Base-by-base conservation (phyloP, 1,139 yeast genomes). In the Kluyveromyces sp. region DNA sequence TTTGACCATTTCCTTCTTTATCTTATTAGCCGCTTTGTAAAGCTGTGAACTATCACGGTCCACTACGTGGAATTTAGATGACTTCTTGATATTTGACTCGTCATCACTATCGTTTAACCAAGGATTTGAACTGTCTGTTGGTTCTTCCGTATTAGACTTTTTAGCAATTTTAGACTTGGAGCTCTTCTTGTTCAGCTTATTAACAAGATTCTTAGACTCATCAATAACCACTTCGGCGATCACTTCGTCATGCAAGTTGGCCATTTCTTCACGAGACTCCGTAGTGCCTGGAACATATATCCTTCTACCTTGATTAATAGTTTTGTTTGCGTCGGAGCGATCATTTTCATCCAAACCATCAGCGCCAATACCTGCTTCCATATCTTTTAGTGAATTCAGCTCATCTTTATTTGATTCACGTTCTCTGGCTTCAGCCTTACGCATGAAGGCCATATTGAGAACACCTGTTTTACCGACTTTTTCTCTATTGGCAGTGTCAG, bases 381-480 rank as follows among this genome's bases (percentile, higher is more conserved):
- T 49, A 41, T 65, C 69, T 51, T 74, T 72, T 47, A 87, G 61
- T 40, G 68, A 67, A 44, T 72, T 77, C 39, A 81, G 60, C 34
- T 75, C 74, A 50, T 71, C 70, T 44, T 71, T 64, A 60, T 83
- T 84, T 37, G 72, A 75, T 47, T 72, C 71, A 46, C 68, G 74
- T 51, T 76, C 74, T 56, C 78, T 74, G 41, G 78, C 80, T 51
- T 82, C 92, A 2, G 96, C 96, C 50, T 82, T 83, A 54, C 75
- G 80, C 96, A 89, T 88, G 63, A 92, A 92, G 53, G 88, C 94
- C 97, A 92, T 92, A 39, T 80, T 83, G 69, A 89, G 67, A 22
- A 92, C 82, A 47, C 97, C 96, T 13, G 72, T 65, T 61, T 88
- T 88, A 16, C 94, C 94, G 18, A 83, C 64, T 22, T 68, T 67